Percentiles rank a stretch among this genome's conserved stretches.
Conservation (phyloP, 2,329 filamentous ascomycete species). For the Penicillium psychrosexuale region DNA sequence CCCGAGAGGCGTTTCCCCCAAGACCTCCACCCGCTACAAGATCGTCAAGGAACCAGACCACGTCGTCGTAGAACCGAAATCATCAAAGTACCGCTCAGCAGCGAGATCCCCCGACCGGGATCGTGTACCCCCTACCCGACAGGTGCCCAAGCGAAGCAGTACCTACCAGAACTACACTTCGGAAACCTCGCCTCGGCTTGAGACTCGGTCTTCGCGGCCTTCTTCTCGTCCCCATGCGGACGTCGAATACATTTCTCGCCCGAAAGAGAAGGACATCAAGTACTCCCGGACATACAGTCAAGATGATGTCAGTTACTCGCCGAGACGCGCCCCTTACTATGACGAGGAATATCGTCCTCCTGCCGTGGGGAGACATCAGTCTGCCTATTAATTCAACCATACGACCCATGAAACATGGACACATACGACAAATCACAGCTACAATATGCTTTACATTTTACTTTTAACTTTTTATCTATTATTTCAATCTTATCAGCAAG, state of each 20-base stretch:
- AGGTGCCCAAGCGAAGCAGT: constrained; percentile 29
- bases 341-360: constrained; percentile 19
- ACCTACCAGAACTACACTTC: constrained; percentile 28
- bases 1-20: constrained; percentile 33
- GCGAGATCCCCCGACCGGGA: constrained; percentile 30
- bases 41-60: constrained; percentile 29
- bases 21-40: constrained; percentile 34
- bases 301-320: constrained; percentile 20
- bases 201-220: constrained; percentile 24
- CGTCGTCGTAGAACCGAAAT: constrained; percentile 27
- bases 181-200: constrained; percentile 24
- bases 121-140: constrained; percentile 17
- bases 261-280: constrained; percentile 29
- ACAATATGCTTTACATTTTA: background rate
- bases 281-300: constrained; percentile 29
- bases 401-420: constrained; percentile 1
- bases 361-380: constrained; percentile 26
- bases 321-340: constrained; percentile 21
- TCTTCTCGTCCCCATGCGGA: constrained; percentile 21
- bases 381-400: constrained; percentile 21
- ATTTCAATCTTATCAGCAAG: background rate
- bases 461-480: background rate
- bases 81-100: constrained; percentile 25
- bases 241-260: constrained; percentile 22
- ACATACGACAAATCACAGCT: constrained; percentile 1